Evolutionary conservation across 306 rosid genomes (phyloP), one percentile per base, ranked within the genome.

Genomic region (Vicia faba): DNA sequence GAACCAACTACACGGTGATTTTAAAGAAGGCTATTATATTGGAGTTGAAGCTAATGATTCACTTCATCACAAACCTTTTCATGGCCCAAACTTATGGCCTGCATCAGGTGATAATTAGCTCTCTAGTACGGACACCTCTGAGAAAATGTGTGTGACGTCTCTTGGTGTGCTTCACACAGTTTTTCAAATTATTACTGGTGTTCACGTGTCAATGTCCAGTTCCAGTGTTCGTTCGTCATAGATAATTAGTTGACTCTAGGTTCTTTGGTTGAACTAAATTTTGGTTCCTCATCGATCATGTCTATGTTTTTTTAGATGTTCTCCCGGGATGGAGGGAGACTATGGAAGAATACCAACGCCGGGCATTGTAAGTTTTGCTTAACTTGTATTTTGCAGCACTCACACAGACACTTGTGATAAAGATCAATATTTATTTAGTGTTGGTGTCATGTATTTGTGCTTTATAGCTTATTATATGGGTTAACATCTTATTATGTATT

Each of bases 11-110:
- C 86, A 72, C 11, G 96, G 98, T 69, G 97, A 93, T 78, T 88
- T 81, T 78, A 93, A 93, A 82, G 98, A 93, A 71, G 96, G 97
- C 14, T 93, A 88, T 59, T 93, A 93, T 66, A 78, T 93, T 43
- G 98, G 98, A 55, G 84, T 89, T 61, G 98, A 89, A 82, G 81
- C 79, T 45, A 78, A 75, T 73, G 86, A 86, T 64, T 68, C 80
- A 58, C 71, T 78, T 20, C 0, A 73, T 79, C 86, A 14, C 14
- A 88, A 81, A 62, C 98, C 97, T 20, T 93, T 93, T 84, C 88
- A 71, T 80, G 96, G 96, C 4, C 89, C 84, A 33, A 93, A 93
- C 74, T 50, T 59, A 67, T 93, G 97, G 96, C 98, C 98, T 51
- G 72, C 74, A 29, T 80, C 82, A 80, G 98, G 98, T 93, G 4